These are phyloP conservation scores for Coemansia aciculifera DNA, from an alignment of 192 early-diverging fungal species.

Conservation along the genomic window DNA sequence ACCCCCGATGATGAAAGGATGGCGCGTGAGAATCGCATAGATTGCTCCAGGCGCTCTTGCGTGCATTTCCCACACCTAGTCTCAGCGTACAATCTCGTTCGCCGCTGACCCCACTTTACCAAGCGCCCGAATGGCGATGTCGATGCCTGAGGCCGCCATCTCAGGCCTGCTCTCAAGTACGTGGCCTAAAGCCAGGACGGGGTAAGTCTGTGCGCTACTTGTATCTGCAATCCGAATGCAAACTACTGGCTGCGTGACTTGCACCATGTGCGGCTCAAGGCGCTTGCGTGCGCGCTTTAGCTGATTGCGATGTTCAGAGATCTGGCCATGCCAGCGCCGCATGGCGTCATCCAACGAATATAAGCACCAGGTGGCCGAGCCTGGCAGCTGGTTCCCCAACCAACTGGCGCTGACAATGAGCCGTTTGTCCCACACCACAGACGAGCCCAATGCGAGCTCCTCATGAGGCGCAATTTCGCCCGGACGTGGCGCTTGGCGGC, in stretches of 20 bases:
- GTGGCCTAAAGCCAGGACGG: constrained; percentile 31
- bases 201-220: neutral
- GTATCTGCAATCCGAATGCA: neutral
- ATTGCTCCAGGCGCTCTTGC: neutral
- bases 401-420: constrained; percentile 13
- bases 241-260: constrained; percentile 33
- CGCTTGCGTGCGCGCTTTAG: constrained; percentile 4
- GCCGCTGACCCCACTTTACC: neutral
- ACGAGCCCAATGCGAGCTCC: constrained; percentile 5
- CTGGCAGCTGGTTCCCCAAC: neutral
- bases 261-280: constrained; percentile 11
- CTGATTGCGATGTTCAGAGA: constrained; percentile 23
- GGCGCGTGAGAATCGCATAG: neutral
- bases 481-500: constrained; percentile 34
- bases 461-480: constrained; percentile 15
- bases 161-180: constrained; percentile 4
- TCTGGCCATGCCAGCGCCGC: constrained; percentile 2
- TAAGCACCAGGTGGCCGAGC: constrained; percentile 20
- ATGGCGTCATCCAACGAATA: constrained; percentile 25
- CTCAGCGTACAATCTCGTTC: constrained; percentile 7
- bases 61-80: constrained; percentile 1
- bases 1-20: neutral
- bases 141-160: neutral
- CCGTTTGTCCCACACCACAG: constrained; percentile 40
- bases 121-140: constrained; percentile 19